Evolutionary conservation across 2,329 filamentous ascomycete species (phyloP).

Genomic region (Colletotrichum magnum): DNA sequence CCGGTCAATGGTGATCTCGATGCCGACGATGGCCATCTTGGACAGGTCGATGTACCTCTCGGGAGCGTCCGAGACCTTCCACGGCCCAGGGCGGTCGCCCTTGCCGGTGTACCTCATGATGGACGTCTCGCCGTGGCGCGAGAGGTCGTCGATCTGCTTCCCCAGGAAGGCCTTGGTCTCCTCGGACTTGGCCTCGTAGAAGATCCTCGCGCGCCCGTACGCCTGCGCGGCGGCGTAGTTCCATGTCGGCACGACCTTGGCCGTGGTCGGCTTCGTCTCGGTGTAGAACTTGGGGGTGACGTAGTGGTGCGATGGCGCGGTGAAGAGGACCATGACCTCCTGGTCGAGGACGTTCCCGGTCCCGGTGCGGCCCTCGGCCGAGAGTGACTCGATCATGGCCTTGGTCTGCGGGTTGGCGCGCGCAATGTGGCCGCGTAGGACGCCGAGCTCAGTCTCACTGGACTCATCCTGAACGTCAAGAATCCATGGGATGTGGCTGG

Average conservation of each 20-base stretch:
- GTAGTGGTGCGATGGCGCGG: conserved; percentile 69
- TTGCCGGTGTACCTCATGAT: conserved; percentile 70
- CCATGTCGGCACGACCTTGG: conserved; percentile 80
- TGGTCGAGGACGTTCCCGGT: conserved; percentile 53
- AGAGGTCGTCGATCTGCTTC: conserved; percentile 67
- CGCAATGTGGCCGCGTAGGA: conserved; percentile 74
- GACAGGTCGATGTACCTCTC: conserved; percentile 68
- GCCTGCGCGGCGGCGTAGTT: conserved; percentile 77
- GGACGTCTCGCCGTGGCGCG: conserved; percentile 62
- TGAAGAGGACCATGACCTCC: conserved; percentile 76
- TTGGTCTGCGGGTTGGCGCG: conserved; percentile 75
- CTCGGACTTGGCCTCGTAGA: conserved; percentile 61
- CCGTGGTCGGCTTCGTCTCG: conserved; percentile 74
- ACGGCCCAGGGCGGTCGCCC: conserved; percentile 55
- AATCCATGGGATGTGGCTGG: conserved; percentile 73
- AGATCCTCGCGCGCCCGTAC: conserved; percentile 71
- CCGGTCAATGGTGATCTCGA: conserved; percentile 69
- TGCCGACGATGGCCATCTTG: conserved; percentile 71
- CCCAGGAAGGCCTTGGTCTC: conserved; percentile 64
- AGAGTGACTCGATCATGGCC: conserved; percentile 66
- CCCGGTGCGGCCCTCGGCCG: conserved; percentile 27
- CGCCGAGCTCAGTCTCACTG: conserved; percentile 57
- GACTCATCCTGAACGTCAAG: conserved; percentile 63
- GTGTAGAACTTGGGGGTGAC: conserved; percentile 78
- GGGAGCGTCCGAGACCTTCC: conserved; percentile 72